Percentiles rank a stretch among this genome's conserved stretches.
Evolutionary conservation across 1,139 yeast genomes (phyloP).

Genomic region (Geotrichum citri-aurantii): DNA sequence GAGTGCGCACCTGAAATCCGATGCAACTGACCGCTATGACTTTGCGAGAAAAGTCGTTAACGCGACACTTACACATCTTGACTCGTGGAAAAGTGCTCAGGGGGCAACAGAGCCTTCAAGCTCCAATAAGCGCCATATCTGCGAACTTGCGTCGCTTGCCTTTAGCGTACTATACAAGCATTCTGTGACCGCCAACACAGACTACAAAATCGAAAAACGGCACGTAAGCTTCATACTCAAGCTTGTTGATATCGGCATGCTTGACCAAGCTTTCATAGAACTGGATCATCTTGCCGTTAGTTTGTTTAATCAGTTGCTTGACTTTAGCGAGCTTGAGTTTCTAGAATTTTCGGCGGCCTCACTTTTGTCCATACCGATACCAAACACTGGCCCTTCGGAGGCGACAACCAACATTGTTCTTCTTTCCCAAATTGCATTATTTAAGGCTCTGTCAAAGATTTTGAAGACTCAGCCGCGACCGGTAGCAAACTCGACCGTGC

Average conservation of each 20-base stretch:
- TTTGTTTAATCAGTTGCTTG: background rate
- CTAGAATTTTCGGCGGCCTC: background rate
- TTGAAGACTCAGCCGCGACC: slow-evolving; percentile 18
- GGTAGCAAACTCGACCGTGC: slow-evolving; percentile 17
- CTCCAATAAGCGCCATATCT: slow-evolving; percentile 16
- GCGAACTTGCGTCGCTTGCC: slow-evolving; percentile 20
- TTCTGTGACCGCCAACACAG: background rate
- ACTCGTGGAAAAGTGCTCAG: slow-evolving; percentile 12
- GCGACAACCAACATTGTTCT: slow-evolving; percentile 18
- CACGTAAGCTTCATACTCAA: slow-evolving; percentile 23
- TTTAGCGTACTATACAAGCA: slow-evolving; percentile 17
- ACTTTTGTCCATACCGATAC: background rate
- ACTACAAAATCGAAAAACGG: slow-evolving; percentile 20
- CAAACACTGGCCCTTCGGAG: background rate
- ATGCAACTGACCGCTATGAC: slow-evolving; percentile 15
- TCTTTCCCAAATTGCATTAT: slow-evolving; percentile 20
- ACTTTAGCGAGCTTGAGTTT: background rate
- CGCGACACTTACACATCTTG: slow-evolving; percentile 16
- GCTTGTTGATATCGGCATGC: slow-evolving; percentile 21
- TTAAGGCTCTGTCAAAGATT: slow-evolving; percentile 19
- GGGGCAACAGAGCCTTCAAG: background rate
- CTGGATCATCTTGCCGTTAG: slow-evolving; percentile 5
- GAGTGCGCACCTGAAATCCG: background rate
- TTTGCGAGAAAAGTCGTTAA: slow-evolving; percentile 18
- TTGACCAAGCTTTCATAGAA: slow-evolving; percentile 21